Base-by-base conservation (phyloP, 2,329 filamentous ascomycete species). In the Nothopassalora personata region DNA sequence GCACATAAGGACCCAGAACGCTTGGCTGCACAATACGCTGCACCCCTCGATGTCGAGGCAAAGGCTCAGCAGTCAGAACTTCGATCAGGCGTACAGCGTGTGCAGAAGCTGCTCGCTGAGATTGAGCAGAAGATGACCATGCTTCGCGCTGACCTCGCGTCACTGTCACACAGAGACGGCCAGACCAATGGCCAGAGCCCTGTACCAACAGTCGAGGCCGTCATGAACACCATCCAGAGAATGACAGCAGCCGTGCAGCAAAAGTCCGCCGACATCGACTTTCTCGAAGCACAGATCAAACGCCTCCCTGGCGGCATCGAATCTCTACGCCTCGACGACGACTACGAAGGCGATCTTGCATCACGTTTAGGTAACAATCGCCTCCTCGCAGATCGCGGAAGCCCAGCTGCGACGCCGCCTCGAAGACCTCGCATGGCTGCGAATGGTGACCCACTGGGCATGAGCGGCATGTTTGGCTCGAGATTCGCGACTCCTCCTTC, bases 191-290 rank as follows among this genome's bases (percentile, higher is more conserved):
- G 66, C 45, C 60, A 57, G 78, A 79, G 47, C n/a, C 60, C 81
- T 53, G 83, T 87, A 4, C 94, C 94, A 0, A 97, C 92, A 0
- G 90, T 97, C 9, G 94, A 97, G 67, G 90, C 91, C 0, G 90
- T 99, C 19, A 87, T 92, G 66, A 90, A 89, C 60, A 99, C 94
- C 0, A 96, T 99, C 65, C 80, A 81, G 59, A 96, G 94, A 71
- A 92, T 99, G 88, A 97, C 92, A 34, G 83, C 80, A 60, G 93
- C 97, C 87, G 89, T 89, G 0, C 90, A 97, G 79, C 90, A 91
- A 76, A 89, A 90, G 71, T 94, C 89, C 70, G 90, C 88, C 59
- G 93, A 97, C 68, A 86, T 99, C 54, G 91, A 96, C 72, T 85
- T 96, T 6, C 81, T 97, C 33, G 94, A 97, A 75, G 84, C 86